Conservation (phyloP, 208 protist species). For the Trypanosomatidae sp. region DNA sequence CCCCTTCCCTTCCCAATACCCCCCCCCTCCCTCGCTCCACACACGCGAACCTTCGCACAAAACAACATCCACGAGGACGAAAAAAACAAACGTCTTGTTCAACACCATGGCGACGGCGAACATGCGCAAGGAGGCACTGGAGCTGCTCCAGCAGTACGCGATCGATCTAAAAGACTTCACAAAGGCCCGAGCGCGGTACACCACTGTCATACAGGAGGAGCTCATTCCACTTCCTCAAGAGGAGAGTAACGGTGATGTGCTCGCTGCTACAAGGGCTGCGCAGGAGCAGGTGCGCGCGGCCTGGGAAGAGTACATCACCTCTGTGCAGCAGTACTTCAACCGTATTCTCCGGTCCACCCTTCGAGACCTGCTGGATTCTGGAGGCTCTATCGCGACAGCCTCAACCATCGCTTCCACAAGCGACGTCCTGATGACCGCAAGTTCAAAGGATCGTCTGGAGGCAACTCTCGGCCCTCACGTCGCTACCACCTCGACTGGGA, state of each 20-base stretch:
- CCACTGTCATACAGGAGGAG: conserved; percentile 38
- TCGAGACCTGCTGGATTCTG: conserved; percentile 24
- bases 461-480: conserved; percentile 7
- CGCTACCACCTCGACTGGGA: background rate
- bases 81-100: background rate
- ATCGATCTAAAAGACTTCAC: conserved; percentile 82
- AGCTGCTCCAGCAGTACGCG: conserved; percentile 62
- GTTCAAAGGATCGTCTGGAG: conserved; percentile 14
- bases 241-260: conserved; percentile 33
- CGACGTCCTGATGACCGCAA: background rate
- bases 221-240: conserved; percentile 28
- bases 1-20: background rate
- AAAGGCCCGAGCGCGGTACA: conserved; percentile 64
- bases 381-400: background rate
- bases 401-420: background rate
- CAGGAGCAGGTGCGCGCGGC: conserved; percentile 40
- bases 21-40: background rate
- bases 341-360: conserved; percentile 23
- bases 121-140: conserved; percentile 47
- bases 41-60: background rate
- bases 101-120: conserved; percentile 47
- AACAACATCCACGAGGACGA: background rate
- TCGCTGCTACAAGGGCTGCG: conserved; percentile 28
- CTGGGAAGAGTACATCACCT: conserved; percentile 56
- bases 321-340: conserved; percentile 48